Base-by-base conservation (phyloP, 148 eudicot genomes). In the Fagopyrum tataricum region DNA sequence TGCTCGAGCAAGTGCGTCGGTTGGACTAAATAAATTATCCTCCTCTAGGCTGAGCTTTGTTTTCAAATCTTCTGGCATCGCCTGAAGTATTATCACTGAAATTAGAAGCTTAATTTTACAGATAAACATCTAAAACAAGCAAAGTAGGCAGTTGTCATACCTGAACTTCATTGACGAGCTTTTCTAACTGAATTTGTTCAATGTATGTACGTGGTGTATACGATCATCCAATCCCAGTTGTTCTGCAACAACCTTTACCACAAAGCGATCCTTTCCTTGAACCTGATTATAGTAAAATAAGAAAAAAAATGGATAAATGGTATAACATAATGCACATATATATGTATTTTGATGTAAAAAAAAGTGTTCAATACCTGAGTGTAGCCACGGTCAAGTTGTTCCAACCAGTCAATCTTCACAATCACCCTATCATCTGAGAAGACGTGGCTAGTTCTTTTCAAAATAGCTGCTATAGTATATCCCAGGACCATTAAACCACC, bases 401-500 rank as follows among this genome's bases (percentile, higher is more conserved):
- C 98, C 40, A 93, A 77, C 95, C 89, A 86, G 77, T 93, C 98
- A 74, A 93, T 83, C 86, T 93, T 93, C 53, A 93, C 95, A 51
- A 87, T 85, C 78, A 86, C 95, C 76, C 78, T 87, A 70, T 91
- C 98, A 81, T 93, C 85, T 15, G 82, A 82, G 81, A 91, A 89
- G 21, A 83, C 88, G 76, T 91, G 95, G 83, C 98, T 93, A 58
- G 85, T 89, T 84, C 98, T 86, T 84, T 91, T 93, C 73, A 93
- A 78, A 67, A 93, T 91, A 72, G 98, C 83, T 40, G 98, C 98
- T 76, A 93, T 93, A 23, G 98, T 93, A 79, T 93, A 93, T 68
- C 98, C 98, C 83, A 93, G 82, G 18, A 97, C 98, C 98, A 93
- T 93, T 55, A 93, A 82, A 68, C 98, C 98, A 78, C 98, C 98